These are phyloP conservation scores for Ilex paraguariensis DNA, from an alignment of 305 asterid genomes.

Conservation along the genomic window DNA sequence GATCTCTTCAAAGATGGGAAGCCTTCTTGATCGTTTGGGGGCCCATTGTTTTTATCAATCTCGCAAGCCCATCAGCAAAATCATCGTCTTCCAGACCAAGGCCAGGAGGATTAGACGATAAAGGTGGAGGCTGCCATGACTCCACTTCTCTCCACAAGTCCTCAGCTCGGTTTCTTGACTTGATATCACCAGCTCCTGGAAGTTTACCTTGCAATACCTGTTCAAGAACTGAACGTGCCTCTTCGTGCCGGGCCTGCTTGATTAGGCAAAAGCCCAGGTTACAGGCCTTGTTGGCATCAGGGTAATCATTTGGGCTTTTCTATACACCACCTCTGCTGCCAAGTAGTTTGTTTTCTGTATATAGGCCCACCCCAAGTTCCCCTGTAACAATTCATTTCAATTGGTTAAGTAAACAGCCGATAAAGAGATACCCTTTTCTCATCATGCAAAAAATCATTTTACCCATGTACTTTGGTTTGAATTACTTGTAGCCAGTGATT, in stretches of 20 bases:
- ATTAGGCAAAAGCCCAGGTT: conserved; percentile 70
- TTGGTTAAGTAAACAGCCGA: too few relatives aligned
- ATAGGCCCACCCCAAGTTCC: conserved; percentile 88
- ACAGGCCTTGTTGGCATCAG: conserved; percentile 78
- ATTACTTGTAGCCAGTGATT: too few relatives aligned
- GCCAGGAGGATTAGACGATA: conserved; percentile 17
- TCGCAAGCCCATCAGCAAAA: conserved; percentile 49
- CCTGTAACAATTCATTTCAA: conserved; percentile 23
- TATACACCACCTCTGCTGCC: conserved; percentile 75
- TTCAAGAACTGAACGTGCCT: conserved; percentile 50
- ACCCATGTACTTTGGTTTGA: too few relatives aligned
- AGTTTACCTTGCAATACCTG: conserved; percentile 44
- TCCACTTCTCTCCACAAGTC: conserved; percentile 46
- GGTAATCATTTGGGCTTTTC: conserved; percentile 87
- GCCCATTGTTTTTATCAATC: conserved; percentile 51
- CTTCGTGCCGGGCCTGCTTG: conserved; percentile 48
- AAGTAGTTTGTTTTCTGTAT: conserved; percentile 69
- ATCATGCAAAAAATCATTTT: too few relatives aligned
- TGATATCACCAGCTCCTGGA: conserved; percentile 55
- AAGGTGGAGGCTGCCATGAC: conserved; percentile 16
- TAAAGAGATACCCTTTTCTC: too few relatives aligned
- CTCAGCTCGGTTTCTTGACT: conserved; percentile 45
- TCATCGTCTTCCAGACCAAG: conserved; percentile 39
- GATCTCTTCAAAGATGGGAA: conserved; percentile 80
- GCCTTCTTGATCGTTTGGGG: conserved; percentile 67